Evolutionary conservation across 2,329 filamentous ascomycete genomes (phyloP).

Genomic region (Pestalotiopsis sp.): DNA sequence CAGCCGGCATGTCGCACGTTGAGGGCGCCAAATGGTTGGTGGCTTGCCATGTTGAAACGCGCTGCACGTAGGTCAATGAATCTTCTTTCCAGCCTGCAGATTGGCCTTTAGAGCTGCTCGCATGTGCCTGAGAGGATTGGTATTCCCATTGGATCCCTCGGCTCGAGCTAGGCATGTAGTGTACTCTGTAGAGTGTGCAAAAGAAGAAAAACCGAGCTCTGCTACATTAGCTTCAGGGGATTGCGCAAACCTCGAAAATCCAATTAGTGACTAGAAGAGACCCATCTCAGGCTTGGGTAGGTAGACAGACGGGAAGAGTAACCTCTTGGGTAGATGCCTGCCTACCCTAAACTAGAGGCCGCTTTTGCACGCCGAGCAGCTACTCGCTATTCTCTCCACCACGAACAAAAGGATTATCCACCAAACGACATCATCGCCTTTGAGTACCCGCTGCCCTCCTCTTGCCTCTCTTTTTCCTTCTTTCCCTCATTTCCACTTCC

Average conservation of each 20-base stretch:
- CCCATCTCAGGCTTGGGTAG: neutral
- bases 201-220: neutral
- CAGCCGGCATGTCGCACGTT: slow-evolving; percentile 1
- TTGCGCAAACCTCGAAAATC: slow-evolving; percentile 1
- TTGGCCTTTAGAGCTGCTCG: no score
- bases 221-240: slow-evolving; percentile 11
- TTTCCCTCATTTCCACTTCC: neutral
- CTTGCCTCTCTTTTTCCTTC: neutral
- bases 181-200: neutral
- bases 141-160: neutral
- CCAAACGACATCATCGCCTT: neutral
- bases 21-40: neutral
- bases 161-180: neutral
- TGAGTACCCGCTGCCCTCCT: neutral
- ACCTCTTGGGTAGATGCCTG: neutral
- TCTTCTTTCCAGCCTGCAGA: neutral
- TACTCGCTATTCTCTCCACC: slow-evolving; percentile 1
- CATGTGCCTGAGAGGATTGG: neutral
- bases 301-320: neutral
- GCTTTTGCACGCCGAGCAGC: slow-evolving; percentile 8
- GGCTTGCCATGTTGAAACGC: neutral
- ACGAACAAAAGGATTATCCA: slow-evolving; percentile 3
- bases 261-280: slow-evolving; percentile 6
- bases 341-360: neutral
- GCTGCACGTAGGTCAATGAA: neutral